Evolutionary conservation across 2,329 filamentous ascomycete genomes (phyloP).

Genomic region (Clarireedia sp.): DNA sequence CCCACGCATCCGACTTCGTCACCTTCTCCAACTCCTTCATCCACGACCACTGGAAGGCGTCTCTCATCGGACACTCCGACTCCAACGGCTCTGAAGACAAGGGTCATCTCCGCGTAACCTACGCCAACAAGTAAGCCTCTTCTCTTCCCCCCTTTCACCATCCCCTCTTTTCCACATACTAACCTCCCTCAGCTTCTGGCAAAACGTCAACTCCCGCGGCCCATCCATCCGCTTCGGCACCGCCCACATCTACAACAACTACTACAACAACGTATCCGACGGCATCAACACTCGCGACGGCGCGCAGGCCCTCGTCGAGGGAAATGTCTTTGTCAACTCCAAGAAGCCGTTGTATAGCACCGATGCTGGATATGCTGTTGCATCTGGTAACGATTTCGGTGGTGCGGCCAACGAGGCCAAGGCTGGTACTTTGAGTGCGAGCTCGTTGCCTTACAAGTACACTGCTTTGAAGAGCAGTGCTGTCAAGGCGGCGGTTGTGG

Average conservation of each 20-base stretch:
- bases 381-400: conserved; percentile 40
- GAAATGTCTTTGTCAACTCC: conserved; percentile 39
- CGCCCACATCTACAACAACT: conserved; percentile 1
- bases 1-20: conserved; percentile 37
- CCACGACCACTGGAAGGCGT: conserved; percentile 34
- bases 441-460: conserved; percentile 43
- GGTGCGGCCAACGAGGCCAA: conserved; percentile 40
- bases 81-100: conserved; percentile 22
- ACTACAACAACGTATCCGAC: conserved; percentile 2
- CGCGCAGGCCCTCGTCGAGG: conserved; percentile 51
- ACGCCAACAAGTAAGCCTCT: conserved; percentile 17
- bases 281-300: conserved; percentile 48
- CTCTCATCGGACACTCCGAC: conserved; percentile 26
- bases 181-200: neutral
- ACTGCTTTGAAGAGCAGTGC: conserved; percentile 40
- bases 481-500: conserved; percentile 34
- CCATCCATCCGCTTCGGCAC: conserved; percentile 5
- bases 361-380: conserved; percentile 34
- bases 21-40: conserved; percentile 37
- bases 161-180: neutral
- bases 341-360: conserved; percentile 30
- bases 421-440: conserved; percentile 36
- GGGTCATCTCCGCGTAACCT: conserved; percentile 24
- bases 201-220: conserved; percentile 4
- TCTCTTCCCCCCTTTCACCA: neutral